Base-by-base conservation (phyloP, 2,329 filamentous ascomycete species). In the Ascochyta lentis region DNA sequence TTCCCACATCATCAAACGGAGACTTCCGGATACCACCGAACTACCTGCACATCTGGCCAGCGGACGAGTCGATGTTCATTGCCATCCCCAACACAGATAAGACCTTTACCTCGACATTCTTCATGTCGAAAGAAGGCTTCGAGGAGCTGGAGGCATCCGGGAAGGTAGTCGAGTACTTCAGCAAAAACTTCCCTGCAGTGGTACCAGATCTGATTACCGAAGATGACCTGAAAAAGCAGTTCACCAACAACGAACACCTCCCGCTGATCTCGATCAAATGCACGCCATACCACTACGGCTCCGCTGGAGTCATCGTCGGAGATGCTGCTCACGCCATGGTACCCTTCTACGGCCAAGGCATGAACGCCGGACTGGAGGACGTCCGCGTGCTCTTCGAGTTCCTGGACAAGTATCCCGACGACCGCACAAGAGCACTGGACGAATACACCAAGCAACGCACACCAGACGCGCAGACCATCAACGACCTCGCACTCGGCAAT, bases 251-350 rank as follows among this genome's bases (percentile, higher is more conserved):
- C 73, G 92, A 92, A 0, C 95, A 98, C 70, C 85, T 98, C 0
- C 95, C 95, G 0, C 82, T 99, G 6, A 95, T 99, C 72, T 95
- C 86, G 72, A 89, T 99, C 71, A 98, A 96, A 77, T 97, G 93
- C 79, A 84, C 84, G 16, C 95, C 95, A 0, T 91, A 98, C 76
- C 92, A 96, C 78, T 92, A 86, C 78, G 81, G 79, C 45, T 86
- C 86, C 23, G 89, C 87, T 0, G 92, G 84, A 29, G 92, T 96
- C 56, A 91, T 99, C 44, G 74, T 99, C 33, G 95, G 95, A 55
- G 95, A 99, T 72, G 92, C 95, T 7, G 93, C 95, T 0, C 95
- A 99, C 74, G 95, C 96, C 54, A 97, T 99, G 88, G 92, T 99
- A 0, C 95, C 95, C 0, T 99, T 99, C 77, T 99, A 98, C 75